Evolutionary conservation across 208 protist genomes (phyloP).

Genomic region (Hexamita inflata): DNA sequence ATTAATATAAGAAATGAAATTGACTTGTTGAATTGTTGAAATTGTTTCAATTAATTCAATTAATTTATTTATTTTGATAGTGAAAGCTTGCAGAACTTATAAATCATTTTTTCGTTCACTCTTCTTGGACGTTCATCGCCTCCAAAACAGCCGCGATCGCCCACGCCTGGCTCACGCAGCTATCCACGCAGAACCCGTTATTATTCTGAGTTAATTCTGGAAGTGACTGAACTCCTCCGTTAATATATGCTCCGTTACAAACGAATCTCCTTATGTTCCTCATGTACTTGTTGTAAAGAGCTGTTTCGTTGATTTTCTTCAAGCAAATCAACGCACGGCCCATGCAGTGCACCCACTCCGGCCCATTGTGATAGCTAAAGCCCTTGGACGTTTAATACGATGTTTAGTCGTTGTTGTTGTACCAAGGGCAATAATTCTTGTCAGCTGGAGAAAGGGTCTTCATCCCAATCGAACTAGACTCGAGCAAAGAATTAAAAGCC

Average conservation of each 20-base stretch:
- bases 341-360: constrained; percentile 34
- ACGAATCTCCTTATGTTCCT: neutral
- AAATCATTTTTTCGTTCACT: too few relatives aligned
- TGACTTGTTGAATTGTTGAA: too few relatives aligned
- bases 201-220: constrained; percentile 34
- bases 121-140: too few relatives aligned
- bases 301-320: neutral
- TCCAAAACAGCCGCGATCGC: neutral
- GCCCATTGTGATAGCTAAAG: constrained; percentile 62
- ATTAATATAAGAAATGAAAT: too few relatives aligned
- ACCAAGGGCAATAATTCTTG: constrained; percentile 44
- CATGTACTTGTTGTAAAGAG: neutral
- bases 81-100: too few relatives aligned
- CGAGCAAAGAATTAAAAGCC: too few relatives aligned
- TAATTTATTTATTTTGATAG: too few relatives aligned
- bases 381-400: constrained; percentile 46
- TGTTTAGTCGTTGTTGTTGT: constrained; percentile 47
- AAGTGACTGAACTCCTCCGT: constrained; percentile 4
- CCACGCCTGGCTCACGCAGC: constrained; percentile 40
- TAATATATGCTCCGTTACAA: neutral
- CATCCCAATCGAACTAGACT: too few relatives aligned
- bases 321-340: neutral
- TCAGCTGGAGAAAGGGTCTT: constrained; percentile 53
- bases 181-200: constrained; percentile 24
- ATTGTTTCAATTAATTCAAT: too few relatives aligned